Evolutionary conservation across 768 basidiomycete genomes (phyloP), one percentile per base, ranked within the genome.

Genomic region (Mrakia frigida): DNA sequence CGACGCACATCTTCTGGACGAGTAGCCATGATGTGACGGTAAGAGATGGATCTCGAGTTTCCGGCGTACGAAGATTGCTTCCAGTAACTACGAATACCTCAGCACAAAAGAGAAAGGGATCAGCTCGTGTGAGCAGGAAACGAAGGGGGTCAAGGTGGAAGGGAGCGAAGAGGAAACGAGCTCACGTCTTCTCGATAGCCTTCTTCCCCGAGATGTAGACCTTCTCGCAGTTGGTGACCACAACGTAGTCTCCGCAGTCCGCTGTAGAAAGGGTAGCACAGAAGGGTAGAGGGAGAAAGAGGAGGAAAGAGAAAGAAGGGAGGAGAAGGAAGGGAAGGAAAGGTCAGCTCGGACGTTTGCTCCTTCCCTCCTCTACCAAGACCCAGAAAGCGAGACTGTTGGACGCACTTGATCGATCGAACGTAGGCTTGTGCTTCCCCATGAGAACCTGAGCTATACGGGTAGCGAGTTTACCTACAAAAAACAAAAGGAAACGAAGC

Each of bases 401-500:
- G n/a, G 10, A 85, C 90, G 76, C 78, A 94, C 96, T 88, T 79
- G 90, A 88, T 14, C 93, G 93, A 84, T 98, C 94, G 81, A 92
- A 98, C 56, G 95, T 93, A 9, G 96, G 95, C 82, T 98, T 99
- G 84, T 98, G 94, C 85, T 98, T 99, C 82, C 96, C 97, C 96
- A 98, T 98, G 65, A 99, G 87, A 43, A 94, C 94, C 76, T 93
- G 88, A 4, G 97, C 96, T 80, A 99, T 97, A 50, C 93, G 88
- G 80, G 92, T 90, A 9, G 97, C 95, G 14, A 98, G 88, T 86
- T 95, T 93, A 82, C 76, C 76, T 75, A 7, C 21, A 14, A 35
- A 46, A 1, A 53, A n/a, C 5, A 28, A 28, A 52, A 21, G 25
- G 13, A n/a, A 37, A 52, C 1, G 33, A 10, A 69, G 41, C 10